phyloP scores from a whole-genome alignment of 2,329 filamentous ascomycete species.

The Pseudodiploospora longispora region DNA sequence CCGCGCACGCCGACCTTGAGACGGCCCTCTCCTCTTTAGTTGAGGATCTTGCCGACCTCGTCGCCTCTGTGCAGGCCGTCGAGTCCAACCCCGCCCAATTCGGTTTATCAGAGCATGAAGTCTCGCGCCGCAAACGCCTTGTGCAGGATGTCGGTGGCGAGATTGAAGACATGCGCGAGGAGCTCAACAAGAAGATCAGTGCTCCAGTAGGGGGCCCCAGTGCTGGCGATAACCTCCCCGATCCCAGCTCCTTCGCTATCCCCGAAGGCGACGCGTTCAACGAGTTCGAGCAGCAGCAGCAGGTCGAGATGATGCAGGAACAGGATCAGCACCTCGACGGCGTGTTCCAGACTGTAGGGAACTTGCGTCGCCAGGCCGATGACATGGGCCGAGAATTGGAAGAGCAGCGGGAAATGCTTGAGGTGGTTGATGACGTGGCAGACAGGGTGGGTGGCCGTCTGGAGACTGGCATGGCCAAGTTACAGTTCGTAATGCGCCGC shows the following conservation, averaged over 20 bases:
- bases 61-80: slow-evolving; percentile 77
- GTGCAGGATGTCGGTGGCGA: slow-evolving; percentile 87
- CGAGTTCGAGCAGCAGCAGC: slow-evolving; percentile 84
- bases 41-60: slow-evolving; percentile 82
- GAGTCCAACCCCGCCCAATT: slow-evolving; percentile 83
- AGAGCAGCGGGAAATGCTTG: slow-evolving; percentile 84
- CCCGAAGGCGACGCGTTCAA: slow-evolving; percentile 55
- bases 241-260: slow-evolving; percentile 51
- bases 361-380: slow-evolving; percentile 80
- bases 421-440: slow-evolving; percentile 74
- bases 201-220: slow-evolving; percentile 8
- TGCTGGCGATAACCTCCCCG: slow-evolving; percentile 37
- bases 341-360: slow-evolving; percentile 89
- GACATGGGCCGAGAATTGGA: slow-evolving; percentile 95
- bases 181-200: slow-evolving; percentile 57
- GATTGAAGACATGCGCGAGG: slow-evolving; percentile 80
- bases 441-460: slow-evolving; percentile 83
- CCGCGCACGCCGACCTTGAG: slow-evolving; percentile 64
- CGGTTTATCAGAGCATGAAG: slow-evolving; percentile 76
- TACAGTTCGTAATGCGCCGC: slow-evolving; percentile 73
- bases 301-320: slow-evolving; percentile 85
- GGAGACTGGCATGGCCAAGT: slow-evolving; percentile 77
- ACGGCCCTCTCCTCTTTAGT: slow-evolving; percentile 57
- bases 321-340: slow-evolving; percentile 90
- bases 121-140: slow-evolving; percentile 68